Conservation (phyloP, 2,329 filamentous ascomycete species). For the Chalara sp. region DNA sequence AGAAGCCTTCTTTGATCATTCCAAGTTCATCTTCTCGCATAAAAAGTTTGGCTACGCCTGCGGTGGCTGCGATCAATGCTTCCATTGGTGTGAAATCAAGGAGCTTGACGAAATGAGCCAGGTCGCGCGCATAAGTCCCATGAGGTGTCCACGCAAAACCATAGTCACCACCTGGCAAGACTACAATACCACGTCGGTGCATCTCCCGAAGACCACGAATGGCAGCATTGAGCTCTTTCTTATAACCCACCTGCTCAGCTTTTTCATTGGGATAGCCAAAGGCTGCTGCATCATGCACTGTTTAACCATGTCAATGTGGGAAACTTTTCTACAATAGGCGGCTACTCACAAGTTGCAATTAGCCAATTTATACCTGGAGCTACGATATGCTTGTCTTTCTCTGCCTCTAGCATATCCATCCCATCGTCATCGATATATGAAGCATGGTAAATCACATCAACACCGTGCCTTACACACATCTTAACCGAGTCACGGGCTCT, state of each 20-base stretch:
- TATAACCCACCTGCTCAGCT: constrained; percentile 36
- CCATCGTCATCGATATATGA: constrained; percentile 35
- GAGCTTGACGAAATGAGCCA: constrained; percentile 36
- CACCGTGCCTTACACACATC: constrained; percentile 35
- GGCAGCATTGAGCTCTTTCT: constrained; percentile 33
- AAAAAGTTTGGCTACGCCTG: constrained; percentile 30
- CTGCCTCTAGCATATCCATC: constrained; percentile 32
- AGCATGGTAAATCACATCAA: constrained; percentile 40
- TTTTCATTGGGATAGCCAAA: constrained; percentile 35
- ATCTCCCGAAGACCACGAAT: constrained; percentile 35
- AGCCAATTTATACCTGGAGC: constrained; percentile 37
- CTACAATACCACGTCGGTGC: constrained; percentile 35
- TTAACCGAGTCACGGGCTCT: constrained; percentile 35
- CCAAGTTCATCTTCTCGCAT: constrained; percentile 33
- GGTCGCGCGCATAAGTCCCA: constrained; percentile 38
- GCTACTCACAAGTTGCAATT: constrained; percentile 24
- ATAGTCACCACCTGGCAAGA: constrained; percentile 38
- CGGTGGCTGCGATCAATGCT: constrained; percentile 35
- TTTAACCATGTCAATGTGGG: neutral
- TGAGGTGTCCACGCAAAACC: constrained; percentile 39
- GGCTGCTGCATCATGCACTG: constrained; percentile 16
- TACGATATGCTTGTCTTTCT: constrained; percentile 33
- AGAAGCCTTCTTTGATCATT: constrained; percentile 32
- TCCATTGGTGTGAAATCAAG: constrained; percentile 37
- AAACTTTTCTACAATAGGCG: neutral